Evolutionary conservation across 2,329 filamentous ascomycete genomes (phyloP).

Genomic region (Dothideomycetes sp.): DNA sequence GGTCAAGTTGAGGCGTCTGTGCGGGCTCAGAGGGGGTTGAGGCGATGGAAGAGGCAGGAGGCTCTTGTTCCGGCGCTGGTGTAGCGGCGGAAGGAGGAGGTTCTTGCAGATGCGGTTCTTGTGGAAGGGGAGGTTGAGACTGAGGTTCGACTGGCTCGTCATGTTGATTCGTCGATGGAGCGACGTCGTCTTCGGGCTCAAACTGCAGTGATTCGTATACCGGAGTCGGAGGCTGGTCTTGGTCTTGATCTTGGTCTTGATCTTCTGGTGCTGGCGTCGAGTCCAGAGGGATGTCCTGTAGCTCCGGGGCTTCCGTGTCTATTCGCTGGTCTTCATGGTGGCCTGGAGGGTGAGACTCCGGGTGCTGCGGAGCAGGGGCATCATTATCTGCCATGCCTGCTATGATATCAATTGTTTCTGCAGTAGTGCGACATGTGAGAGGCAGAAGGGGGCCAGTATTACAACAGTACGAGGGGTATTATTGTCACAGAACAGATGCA

Average conservation of each 20-base stretch:
- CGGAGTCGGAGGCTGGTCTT: background rate
- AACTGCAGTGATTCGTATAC: slow-evolving; percentile 1
- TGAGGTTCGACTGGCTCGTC: background rate
- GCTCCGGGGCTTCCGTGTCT: background rate
- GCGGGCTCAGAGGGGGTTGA: background rate
- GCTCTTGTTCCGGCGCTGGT: background rate
- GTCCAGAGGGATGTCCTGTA: slow-evolving; percentile 8
- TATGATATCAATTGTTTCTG: background rate
- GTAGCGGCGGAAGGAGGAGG: background rate
- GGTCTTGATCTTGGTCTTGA: too few relatives aligned
- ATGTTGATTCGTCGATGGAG: background rate
- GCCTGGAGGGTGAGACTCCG: slow-evolving; percentile 1
- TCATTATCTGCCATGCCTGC: slow-evolving; percentile 14
- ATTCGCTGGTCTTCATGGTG: background rate
- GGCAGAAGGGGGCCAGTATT: background rate
- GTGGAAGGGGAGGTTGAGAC: background rate
- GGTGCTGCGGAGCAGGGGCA: slow-evolving; percentile 12
- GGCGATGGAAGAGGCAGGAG: background rate
- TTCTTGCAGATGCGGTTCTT: background rate
- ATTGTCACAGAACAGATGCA: too few relatives aligned
- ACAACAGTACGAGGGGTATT: background rate
- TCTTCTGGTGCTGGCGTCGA: background rate
- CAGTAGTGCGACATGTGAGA: slow-evolving; percentile 8
- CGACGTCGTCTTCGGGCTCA: background rate
- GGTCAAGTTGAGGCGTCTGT: background rate